phyloP scores from a whole-genome alignment of 371 early-diverging fungal genomes.

The Saksenaea vasiformis region DNA sequence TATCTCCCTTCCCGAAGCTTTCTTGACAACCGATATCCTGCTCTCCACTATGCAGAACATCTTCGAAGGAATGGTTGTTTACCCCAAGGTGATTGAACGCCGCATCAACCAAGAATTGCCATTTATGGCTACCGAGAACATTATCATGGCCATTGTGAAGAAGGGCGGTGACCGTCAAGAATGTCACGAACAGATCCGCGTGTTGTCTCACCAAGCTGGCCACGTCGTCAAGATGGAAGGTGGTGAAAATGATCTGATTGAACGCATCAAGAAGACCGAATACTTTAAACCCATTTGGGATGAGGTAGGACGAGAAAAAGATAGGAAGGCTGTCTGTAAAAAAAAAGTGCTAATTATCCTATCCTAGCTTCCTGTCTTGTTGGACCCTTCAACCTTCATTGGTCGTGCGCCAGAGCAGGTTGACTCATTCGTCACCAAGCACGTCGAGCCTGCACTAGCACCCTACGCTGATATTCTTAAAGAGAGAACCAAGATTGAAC shows the following conservation, averaged over 20 bases:
- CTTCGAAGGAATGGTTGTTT: conserved; percentile 94
- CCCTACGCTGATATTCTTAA: conserved; percentile 68
- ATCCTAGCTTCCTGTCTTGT: conserved; percentile 67
- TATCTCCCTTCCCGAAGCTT: conserved; percentile 95
- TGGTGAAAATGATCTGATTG: conserved; percentile 93
- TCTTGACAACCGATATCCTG: conserved; percentile 95
- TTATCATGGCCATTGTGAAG: conserved; percentile 98
- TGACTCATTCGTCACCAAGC: conserved; percentile 76
- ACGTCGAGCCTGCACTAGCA: conserved; percentile 86
- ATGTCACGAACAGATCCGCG: conserved; percentile 97
- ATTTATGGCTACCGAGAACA: conserved; percentile 99
- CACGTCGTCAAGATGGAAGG: conserved; percentile 91
- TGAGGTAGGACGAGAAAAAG: conserved; percentile 33
- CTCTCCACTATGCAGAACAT: conserved; percentile 94
- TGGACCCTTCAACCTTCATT: conserved; percentile 92
- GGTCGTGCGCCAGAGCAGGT: conserved; percentile 97
- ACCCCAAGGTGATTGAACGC: conserved; percentile 92
- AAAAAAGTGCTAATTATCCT: not conserved
- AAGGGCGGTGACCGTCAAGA: conserved; percentile 96
- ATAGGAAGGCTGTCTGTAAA: not conserved
- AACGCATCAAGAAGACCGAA: conserved; percentile 76
- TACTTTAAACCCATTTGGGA: conserved; percentile 90
- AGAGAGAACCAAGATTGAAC: conserved; percentile 56
- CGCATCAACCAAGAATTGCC: conserved; percentile 94
- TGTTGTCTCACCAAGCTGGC: conserved; percentile 93